Evolutionary conservation across 1,284 basidiomycete genomes (phyloP).

Genomic region (Trametes pubescens): DNA sequence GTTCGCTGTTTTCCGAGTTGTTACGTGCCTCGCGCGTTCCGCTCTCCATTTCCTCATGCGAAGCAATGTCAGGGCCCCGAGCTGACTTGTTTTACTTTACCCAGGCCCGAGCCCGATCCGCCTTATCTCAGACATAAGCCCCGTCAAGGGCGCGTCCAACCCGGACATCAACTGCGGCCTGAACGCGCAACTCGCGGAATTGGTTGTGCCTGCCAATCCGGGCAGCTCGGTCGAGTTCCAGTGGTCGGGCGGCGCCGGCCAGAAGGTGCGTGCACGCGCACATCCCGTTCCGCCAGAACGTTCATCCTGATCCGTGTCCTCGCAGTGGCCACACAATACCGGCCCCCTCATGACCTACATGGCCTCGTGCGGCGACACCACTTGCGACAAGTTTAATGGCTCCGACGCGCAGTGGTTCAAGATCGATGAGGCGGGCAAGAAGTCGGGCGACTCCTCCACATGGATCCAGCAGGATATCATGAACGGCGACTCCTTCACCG

Average conservation of each 20-base stretch:
- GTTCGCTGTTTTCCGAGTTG: neutral
- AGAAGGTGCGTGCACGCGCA: constrained; percentile 50
- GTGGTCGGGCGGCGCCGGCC: constrained; percentile 60
- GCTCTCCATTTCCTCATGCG: constrained; percentile 24
- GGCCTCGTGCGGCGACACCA: constrained; percentile 62
- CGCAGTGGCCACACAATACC: constrained; percentile 75
- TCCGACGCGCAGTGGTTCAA: constrained; percentile 76
- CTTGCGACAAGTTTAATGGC: constrained; percentile 68
- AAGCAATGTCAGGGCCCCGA: neutral
- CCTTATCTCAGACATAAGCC: constrained; percentile 59
- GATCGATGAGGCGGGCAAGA: constrained; percentile 55
- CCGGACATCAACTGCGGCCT: constrained; percentile 69
- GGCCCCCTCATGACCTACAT: constrained; percentile 80
- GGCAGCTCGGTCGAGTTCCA: constrained; percentile 66
- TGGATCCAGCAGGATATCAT: constrained; percentile 53
- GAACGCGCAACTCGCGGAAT: constrained; percentile 57
- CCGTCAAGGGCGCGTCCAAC: constrained; percentile 71
- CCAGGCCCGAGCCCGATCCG: constrained; percentile 60
- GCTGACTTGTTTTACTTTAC: constrained; percentile 12
- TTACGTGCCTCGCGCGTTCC: neutral
- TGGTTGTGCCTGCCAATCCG: constrained; percentile 67
- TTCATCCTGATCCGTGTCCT: neutral
- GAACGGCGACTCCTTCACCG: constrained; percentile 49
- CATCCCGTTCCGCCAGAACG: constrained; percentile 3
- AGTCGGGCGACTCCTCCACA: constrained; percentile 44